Evolutionary conservation across 176 grass and related monocot genomes (phyloP), one percentile per base, ranked within the genome.

Genomic region (Poa pratensis): DNA sequence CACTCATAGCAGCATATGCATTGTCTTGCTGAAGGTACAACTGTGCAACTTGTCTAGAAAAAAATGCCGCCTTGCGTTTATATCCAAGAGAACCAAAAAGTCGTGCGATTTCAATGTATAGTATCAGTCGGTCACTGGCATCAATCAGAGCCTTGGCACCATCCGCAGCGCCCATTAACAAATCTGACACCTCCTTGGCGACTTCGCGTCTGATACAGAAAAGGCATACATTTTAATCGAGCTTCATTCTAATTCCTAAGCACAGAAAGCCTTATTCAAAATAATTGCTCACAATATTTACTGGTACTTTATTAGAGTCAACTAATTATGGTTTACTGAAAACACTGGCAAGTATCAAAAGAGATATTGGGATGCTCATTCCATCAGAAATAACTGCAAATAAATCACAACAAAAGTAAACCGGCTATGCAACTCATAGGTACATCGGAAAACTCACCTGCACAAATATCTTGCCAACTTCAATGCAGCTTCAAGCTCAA

Each of bases 131-230:
- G 67, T 99, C 96, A 82, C 86, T 99, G 64, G 93, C 96, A 89
- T 99, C 96, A 83, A 99, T 92, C 53, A 99, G 91, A 78, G 96
- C 94, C 69, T 99, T 99, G n/a, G 94, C 96, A 46, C 96, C 94
- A 91, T 99, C 96, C 51, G 94, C 93, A 87, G 96, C 96, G 9
- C 91, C 84, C 96, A 99, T 99, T 90, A 99, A 89, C 76, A 99
- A 92, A 82, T 99, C 96, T 66, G 86, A 90, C 55, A 94, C 93
- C 82, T 99, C 96, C 82, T 99, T 99, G 54, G 96, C 89, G 67
- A 90, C 88, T 83, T 99, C 91, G 10, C 59, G 78, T 81, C 96
- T 99, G 66, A 69, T 39, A 89, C 83, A 86, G 34, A 71, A 80
- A 80, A 88, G n/a, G 68, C 26, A 54, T 6, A 43, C 8, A 43